These are phyloP conservation scores for Quercus lobata DNA, from an alignment of 331 rosid genomes.

Conservation along the genomic window DNA sequence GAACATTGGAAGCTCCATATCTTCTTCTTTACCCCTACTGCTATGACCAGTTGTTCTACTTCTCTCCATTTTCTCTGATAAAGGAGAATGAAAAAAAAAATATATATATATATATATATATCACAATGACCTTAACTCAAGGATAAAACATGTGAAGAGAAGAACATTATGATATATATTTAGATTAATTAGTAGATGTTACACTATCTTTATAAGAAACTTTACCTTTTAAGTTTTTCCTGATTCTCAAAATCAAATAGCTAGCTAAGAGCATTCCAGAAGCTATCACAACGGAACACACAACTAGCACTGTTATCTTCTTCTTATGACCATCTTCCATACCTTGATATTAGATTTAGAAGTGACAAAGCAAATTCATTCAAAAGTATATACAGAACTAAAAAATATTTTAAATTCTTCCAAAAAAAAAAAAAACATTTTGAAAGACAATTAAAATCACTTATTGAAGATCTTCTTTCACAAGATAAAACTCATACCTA, in stretches of 20 bases:
- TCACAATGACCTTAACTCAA: background rate
- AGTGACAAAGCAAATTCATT: background rate
- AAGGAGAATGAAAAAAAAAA: too few species aligned
- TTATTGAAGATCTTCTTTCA: background rate
- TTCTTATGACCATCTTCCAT: conserved; percentile 6
- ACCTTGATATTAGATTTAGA: conserved; percentile 8
- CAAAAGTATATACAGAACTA: background rate
- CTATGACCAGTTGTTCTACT: background rate
- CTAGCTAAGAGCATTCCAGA: conserved; percentile 24
- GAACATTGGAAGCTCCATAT: conserved; percentile 30
- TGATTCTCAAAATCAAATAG: conserved; percentile 18
- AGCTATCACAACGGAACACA: conserved; percentile 12
- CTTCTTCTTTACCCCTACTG: conserved; percentile 13
- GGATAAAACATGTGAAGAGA: background rate
- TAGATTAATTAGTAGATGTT: background rate
- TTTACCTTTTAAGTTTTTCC: conserved; percentile 23
- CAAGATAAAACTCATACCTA: conserved; percentile 22
- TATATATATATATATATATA: background rate
- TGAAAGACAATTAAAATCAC: background rate
- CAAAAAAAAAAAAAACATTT: background rate
- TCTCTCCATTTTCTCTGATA: background rate
- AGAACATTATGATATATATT: background rate
- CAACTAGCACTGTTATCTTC: conserved; percentile 29
- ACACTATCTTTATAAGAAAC: background rate
- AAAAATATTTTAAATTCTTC: background rate